phyloP scores from a whole-genome alignment of 305 asterid genomes.

The Fraxinus ornus region DNA sequence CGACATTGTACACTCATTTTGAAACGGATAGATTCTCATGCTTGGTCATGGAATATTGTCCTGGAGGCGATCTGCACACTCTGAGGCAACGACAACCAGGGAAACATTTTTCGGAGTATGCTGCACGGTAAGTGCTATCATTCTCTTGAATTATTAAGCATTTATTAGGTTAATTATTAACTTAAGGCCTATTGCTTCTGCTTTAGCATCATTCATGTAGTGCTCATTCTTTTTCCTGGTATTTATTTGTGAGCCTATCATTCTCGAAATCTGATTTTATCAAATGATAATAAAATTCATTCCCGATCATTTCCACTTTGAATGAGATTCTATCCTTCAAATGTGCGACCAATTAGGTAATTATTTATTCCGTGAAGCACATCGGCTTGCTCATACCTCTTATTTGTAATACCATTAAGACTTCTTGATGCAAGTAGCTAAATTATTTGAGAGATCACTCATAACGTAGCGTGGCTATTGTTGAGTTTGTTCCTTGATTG shows the following conservation, averaged over 20 bases:
- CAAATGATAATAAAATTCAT: neutral
- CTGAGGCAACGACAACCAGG: constrained; percentile 92
- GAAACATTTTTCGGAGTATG: constrained; percentile 92
- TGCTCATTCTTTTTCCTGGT: neutral
- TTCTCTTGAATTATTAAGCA: neutral
- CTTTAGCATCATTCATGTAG: neutral
- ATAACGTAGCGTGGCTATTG: neutral
- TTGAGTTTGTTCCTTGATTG: neutral
- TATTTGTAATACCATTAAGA: neutral
- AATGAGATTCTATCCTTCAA: neutral
- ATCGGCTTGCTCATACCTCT: neutral
- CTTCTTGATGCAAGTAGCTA: neutral
- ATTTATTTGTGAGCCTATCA: neutral
- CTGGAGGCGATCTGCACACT: constrained; percentile 95
- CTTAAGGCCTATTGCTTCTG: neutral
- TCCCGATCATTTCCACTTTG: neutral
- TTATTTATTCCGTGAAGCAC: neutral
- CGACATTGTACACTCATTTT: constrained; percentile 92
- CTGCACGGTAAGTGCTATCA: constrained; percentile 62
- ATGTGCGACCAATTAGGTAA: neutral
- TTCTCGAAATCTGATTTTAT: neutral
- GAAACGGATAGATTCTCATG: constrained; percentile 90
- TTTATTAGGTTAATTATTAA: neutral
- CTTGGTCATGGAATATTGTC: constrained; percentile 96
- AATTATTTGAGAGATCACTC: neutral